Evolutionary conservation across 2,329 filamentous ascomycete species (phyloP).

Genomic region (Fusarium sp.): DNA sequence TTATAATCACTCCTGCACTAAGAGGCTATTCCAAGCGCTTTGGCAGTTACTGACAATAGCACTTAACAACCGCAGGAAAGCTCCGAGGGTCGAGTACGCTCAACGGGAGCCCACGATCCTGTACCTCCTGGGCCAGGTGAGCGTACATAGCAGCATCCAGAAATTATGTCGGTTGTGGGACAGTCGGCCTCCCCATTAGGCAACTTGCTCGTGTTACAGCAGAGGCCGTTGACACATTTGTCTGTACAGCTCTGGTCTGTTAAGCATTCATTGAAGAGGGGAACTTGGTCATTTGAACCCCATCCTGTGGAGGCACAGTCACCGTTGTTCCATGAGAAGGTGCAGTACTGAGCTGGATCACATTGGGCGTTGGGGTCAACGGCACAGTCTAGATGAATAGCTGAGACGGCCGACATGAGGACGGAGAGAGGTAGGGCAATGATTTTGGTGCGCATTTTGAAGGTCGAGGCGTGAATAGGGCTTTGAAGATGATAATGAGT

Average conservation of each 20-base stretch:
- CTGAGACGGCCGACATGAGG: background rate
- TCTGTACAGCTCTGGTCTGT: fast-evolving
- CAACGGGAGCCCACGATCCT: background rate
- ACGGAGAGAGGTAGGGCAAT: fast-evolving
- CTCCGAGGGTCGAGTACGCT: too few relatives aligned
- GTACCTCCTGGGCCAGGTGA: background rate
- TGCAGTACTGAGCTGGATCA: background rate
- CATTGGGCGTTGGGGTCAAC: background rate
- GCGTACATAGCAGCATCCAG: background rate
- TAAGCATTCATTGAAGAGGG: fast-evolving
- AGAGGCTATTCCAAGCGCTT: too few relatives aligned
- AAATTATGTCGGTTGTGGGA: background rate
- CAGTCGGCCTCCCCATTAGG: background rate
- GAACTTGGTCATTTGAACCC: background rate
- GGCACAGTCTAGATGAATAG: background rate
- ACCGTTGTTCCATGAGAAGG: background rate
- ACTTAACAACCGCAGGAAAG: fast-evolving
- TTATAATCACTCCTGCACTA: too few relatives aligned
- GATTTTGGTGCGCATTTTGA: fast-evolving
- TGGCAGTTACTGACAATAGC: fast-evolving
- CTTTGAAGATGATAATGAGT: background rate
- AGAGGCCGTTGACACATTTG: background rate
- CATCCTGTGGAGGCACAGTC: background rate
- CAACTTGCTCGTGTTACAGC: fast-evolving
- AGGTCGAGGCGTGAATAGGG: background rate